Conservation (phyloP, 2,329 filamentous ascomycete genomes). For the Aspergillus unguis region DNA sequence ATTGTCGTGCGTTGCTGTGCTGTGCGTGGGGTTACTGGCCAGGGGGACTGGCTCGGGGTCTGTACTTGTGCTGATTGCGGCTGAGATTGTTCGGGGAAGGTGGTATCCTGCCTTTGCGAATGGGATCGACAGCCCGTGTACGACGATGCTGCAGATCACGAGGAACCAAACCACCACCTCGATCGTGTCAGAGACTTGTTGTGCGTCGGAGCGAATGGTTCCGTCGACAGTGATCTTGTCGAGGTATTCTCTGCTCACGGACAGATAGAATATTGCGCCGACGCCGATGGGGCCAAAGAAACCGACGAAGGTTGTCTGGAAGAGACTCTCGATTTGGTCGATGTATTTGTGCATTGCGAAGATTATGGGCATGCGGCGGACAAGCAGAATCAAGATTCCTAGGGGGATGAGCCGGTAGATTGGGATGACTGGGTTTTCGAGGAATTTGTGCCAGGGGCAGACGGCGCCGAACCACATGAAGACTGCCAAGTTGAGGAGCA, state of each 20-base stretch:
- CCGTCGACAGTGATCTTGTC: constrained; percentile 56
- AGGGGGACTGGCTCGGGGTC: constrained; percentile 32
- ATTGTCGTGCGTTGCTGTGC: constrained; percentile 28
- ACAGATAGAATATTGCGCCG: constrained; percentile 85
- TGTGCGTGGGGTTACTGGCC: constrained; percentile 28
- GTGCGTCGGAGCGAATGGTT: constrained; percentile 62
- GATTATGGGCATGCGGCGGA: constrained; percentile 75
- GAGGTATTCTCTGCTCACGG: constrained; percentile 74
- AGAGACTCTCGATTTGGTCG: constrained; percentile 69
- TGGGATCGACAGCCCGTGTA: constrained; percentile 80
- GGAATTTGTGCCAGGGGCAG: constrained; percentile 74
- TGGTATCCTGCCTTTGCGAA: constrained; percentile 52
- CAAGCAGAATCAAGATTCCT: constrained; percentile 70
- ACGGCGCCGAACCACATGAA: constrained; percentile 91
- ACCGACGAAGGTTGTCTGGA: constrained; percentile 79
- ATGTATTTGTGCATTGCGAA: constrained; percentile 71
- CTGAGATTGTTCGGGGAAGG: constrained; percentile 46
- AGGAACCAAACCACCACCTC: constrained; percentile 82
- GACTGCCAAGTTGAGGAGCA: constrained; percentile 83
- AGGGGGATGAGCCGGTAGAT: constrained; percentile 70
- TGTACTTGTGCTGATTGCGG: constrained; percentile 40
- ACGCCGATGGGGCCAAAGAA: constrained; percentile 94
- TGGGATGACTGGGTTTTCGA: constrained; percentile 65
- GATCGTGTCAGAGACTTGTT: constrained; percentile 62
- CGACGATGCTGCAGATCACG: constrained; percentile 75